phyloP scores from a whole-genome alignment of 768 basidiomycete species.

The Leccinum aurantiacum region DNA sequence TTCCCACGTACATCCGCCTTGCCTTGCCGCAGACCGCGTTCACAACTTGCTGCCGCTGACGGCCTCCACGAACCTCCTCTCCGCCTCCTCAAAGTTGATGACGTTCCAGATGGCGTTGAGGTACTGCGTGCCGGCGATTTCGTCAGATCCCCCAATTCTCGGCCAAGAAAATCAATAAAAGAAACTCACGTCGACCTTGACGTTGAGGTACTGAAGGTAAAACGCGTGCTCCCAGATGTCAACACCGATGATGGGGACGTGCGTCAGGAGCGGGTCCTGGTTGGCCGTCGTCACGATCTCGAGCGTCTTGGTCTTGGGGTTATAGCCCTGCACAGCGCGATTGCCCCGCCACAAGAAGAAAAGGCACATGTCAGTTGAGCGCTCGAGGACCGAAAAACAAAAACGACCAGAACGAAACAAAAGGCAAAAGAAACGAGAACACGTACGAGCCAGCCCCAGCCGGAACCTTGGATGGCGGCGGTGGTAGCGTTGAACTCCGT shows the following conservation, averaged over 20 bases:
- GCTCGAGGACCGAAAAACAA: background rate
- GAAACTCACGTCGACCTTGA: conserved; percentile 83
- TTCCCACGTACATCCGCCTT: background rate
- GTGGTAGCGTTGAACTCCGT: conserved; percentile 85
- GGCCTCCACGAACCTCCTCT: conserved; percentile 55
- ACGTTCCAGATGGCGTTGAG: conserved; percentile 74
- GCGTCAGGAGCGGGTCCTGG: conserved; percentile 86
- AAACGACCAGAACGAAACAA: conserved; percentile 30
- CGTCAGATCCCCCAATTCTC: background rate
- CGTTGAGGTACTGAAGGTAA: conserved; percentile 96
- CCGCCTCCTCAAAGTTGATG: conserved; percentile 73
- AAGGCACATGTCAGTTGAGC: background rate
- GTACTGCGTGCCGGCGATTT: conserved; percentile 45
- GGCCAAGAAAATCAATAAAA: background rate
- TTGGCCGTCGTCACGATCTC: conserved; percentile 92
- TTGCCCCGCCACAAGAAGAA: background rate
- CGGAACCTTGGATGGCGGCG: conserved; percentile 86
- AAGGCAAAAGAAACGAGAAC: background rate
- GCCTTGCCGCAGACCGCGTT: conserved; percentile 4
- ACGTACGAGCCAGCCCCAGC: conserved; percentile 92
- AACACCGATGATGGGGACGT: conserved; percentile 84
- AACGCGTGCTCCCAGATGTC: conserved; percentile 97
- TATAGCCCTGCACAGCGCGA: conserved; percentile 54
- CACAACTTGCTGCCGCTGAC: conserved; percentile 35
- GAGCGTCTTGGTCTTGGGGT: conserved; percentile 64